Evolutionary conservation across 225 moss, liverwort and hornwort genomes (phyloP).

Genomic region (Polytrichum formosum): DNA sequence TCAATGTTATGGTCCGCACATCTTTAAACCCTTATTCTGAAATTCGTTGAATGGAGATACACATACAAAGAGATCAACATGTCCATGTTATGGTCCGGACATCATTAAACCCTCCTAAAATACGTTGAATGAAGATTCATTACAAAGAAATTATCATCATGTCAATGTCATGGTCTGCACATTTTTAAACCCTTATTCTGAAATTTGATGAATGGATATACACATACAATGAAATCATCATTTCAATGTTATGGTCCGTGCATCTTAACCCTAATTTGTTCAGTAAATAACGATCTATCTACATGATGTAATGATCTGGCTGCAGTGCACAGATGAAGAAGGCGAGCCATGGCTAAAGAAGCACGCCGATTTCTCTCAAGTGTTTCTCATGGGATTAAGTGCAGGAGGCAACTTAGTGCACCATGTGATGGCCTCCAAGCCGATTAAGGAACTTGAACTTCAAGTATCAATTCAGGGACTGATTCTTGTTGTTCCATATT

Average conservation of each 20-base stretch:
- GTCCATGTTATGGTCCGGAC: too few species aligned
- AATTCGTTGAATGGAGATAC: too few species aligned
- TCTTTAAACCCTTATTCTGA: too few species aligned
- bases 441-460: too few species aligned
- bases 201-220: not conserved
- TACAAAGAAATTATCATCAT: too few species aligned
- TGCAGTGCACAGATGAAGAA: not conserved
- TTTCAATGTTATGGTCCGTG: not conserved
- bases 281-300: not conserved
- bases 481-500: not conserved
- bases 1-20: too few species aligned
- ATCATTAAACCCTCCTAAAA: too few species aligned
- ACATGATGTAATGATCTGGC: not conserved
- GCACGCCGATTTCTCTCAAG: slow-evolving; percentile 4
- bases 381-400: not conserved
- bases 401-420: not conserved
- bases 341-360: slow-evolving; percentile 7
- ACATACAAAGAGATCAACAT: too few species aligned
- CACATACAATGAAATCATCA: not conserved
- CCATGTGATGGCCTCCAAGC: not conserved
- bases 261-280: not conserved
- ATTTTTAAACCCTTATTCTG: not conserved
- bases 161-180: not conserved
- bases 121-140: too few species aligned
- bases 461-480: not conserved